Evolutionary conservation across 768 basidiomycete genomes (phyloP).

Genomic region (Coprinopsis cinerea): DNA sequence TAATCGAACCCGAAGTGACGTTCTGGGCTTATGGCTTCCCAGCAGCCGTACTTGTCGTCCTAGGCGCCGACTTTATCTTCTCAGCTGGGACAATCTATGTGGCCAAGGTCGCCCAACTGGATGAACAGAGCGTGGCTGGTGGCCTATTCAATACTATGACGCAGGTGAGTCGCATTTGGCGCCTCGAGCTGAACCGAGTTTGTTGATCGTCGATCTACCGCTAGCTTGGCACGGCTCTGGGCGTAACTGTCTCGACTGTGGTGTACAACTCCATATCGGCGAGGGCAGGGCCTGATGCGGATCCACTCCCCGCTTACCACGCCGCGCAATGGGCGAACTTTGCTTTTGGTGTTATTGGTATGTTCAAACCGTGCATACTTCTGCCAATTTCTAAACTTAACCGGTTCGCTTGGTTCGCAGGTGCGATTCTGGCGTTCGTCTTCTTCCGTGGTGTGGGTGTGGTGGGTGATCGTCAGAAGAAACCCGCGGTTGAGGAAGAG

Average conservation of each 20-base stretch:
- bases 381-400: not conserved
- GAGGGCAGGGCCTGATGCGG: constrained; percentile 22
- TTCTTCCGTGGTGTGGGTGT: constrained; percentile 27
- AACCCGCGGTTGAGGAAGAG: constrained; percentile 2
- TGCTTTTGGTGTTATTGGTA: constrained; percentile 57
- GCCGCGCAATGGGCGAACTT: constrained; percentile 62
- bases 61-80: constrained; percentile 77
- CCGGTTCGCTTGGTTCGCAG: not conserved
- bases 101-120: constrained; percentile 55
- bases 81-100: constrained; percentile 70
- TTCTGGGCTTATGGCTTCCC: constrained; percentile 81
- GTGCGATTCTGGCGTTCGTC: constrained; percentile 12
- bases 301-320: constrained; percentile 46
- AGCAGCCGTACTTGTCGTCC: constrained; percentile 53
- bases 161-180: constrained; percentile 35
- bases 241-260: constrained; percentile 66
- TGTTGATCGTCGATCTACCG: not conserved
- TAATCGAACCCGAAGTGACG: constrained; percentile 47
- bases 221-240: constrained; percentile 64
- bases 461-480: constrained; percentile 16
- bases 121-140: constrained; percentile 74
- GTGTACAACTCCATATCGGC: constrained; percentile 52
- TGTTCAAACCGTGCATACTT: not conserved
- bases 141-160: constrained; percentile 78
- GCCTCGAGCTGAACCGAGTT: not conserved